Conservation (phyloP, 2,329 filamentous ascomycete species). For the Colletotrichum trifolii region DNA sequence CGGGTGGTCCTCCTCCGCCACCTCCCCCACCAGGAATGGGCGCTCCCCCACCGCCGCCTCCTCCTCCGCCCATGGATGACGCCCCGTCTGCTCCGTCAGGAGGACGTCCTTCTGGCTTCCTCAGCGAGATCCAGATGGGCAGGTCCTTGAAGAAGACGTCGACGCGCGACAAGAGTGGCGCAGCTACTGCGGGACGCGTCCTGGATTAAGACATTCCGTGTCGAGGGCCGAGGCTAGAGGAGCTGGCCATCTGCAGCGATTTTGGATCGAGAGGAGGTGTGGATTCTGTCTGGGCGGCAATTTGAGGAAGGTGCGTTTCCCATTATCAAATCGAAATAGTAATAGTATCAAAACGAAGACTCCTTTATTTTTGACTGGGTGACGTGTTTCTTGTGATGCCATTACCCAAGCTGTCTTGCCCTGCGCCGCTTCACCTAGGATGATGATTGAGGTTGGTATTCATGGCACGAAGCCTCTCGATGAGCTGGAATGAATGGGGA, state of each 20-base stretch:
- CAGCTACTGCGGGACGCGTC: conserved; percentile 81
- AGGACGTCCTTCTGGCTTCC: conserved; percentile 70
- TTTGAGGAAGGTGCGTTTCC: conserved; percentile 11
- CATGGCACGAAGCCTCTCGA: too few relatives aligned
- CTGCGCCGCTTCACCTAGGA: too few relatives aligned
- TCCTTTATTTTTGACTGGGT: background rate
- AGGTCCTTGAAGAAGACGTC: conserved; percentile 84
- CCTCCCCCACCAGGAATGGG: conserved; percentile 55
- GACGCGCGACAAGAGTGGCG: conserved; percentile 86
- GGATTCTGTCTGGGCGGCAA: conserved; percentile 13
- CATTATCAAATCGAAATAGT: conserved; percentile 25
- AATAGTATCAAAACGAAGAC: conserved; percentile 20
- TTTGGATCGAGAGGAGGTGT: background rate
- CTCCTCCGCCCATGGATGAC: conserved; percentile 52
- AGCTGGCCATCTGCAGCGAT: background rate
- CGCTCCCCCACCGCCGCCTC: conserved; percentile 54
- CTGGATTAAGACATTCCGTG: conserved; percentile 53
- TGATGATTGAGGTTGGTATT: too few relatives aligned
- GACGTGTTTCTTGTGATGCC: too few relatives aligned
- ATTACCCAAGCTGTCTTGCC: too few relatives aligned
- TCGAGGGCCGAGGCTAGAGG: background rate
- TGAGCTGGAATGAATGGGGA: too few relatives aligned
- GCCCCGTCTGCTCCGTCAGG: conserved; percentile 55
- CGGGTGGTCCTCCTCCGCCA: conserved; percentile 50
- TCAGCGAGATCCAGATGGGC: conserved; percentile 87